Evolutionary conservation across 805 yeast species (phyloP).

Genomic region (Saccharomycopsis amapae): DNA sequence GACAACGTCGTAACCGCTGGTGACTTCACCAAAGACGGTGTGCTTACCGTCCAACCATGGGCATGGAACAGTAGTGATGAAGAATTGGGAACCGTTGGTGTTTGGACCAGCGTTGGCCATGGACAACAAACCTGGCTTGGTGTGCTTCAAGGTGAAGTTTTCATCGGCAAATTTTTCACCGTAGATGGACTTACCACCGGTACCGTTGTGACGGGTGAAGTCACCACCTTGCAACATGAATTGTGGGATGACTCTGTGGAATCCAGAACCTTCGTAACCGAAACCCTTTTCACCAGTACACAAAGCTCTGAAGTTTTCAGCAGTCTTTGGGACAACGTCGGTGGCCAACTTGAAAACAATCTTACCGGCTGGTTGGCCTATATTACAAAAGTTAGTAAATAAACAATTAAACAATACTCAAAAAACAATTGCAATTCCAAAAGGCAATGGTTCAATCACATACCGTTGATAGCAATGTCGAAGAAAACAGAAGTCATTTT

Average conservation of each 20-base stretch:
- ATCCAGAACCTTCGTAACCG: constrained; percentile 83
- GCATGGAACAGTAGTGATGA: constrained; percentile 82
- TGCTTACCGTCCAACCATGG: constrained; percentile 93
- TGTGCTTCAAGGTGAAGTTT: constrained; percentile 68
- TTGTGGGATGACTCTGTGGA: constrained; percentile 97
- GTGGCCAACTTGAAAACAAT: constrained; percentile 81
- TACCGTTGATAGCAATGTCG: constrained; percentile 73
- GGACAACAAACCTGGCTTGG: constrained; percentile 74
- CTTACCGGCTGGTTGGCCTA: constrained; percentile 66
- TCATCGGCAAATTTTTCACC: constrained; percentile 75
- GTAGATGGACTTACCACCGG: constrained; percentile 92
- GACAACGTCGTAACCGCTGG: constrained; percentile 73
- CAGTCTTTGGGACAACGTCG: constrained; percentile 91
- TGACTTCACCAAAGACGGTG: constrained; percentile 92
- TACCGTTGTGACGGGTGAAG: constrained; percentile 88
- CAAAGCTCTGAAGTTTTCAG: constrained; percentile 92
- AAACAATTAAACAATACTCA: background rate
- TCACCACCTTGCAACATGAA: constrained; percentile 99
- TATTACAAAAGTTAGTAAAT: background rate
- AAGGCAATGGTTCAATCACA: constrained; percentile 19
- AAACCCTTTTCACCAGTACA: constrained; percentile 95
- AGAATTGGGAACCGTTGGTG: constrained; percentile 97
- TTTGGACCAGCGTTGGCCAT: constrained; percentile 99
- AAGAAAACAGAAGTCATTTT: constrained; percentile 69
- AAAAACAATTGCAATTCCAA: constrained; percentile 1